These are phyloP conservation scores for Candolleomyces eurysporus DNA, from an alignment of 768 basidiomycete species.

Conservation along the genomic window DNA sequence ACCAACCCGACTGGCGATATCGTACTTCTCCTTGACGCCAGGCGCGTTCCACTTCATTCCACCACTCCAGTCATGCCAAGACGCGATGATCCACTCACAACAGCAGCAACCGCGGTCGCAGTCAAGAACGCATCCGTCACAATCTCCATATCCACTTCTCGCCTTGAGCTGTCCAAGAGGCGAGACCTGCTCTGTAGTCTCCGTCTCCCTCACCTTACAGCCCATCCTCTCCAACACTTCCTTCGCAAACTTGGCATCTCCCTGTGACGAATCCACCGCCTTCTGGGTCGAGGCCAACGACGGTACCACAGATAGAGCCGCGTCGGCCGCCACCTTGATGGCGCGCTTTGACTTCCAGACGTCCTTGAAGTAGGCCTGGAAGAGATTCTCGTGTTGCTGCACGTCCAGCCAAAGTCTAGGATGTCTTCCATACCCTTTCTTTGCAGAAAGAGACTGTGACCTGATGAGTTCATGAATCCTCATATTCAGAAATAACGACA, in stretches of 20 bases:
- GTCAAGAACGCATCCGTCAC: slow-evolving; percentile 99
- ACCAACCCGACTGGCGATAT: slow-evolving; percentile 61
- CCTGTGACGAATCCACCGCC: slow-evolving; percentile 87
- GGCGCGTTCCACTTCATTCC: slow-evolving; percentile 68
- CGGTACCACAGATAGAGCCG: slow-evolving; percentile 83
- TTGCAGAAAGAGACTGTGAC: too few relatives aligned
- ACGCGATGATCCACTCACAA: slow-evolving; percentile 71
- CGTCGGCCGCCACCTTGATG: slow-evolving; percentile 69
- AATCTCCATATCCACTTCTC: slow-evolving; percentile 91
- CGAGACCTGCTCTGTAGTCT: slow-evolving; percentile 92
- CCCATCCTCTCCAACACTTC: slow-evolving; percentile 95
- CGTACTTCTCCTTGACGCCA: slow-evolving; percentile 66
- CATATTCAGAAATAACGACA: slow-evolving; percentile 49
- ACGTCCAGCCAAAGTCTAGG: slow-evolving; percentile 97
- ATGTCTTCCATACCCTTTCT: slow-evolving; percentile 94
- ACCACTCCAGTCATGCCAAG: slow-evolving; percentile 95
- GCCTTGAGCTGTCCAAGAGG: slow-evolving; percentile 78
- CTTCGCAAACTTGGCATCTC: slow-evolving; percentile 95
- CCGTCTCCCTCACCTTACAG: slow-evolving; percentile 74
- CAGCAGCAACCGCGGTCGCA: slow-evolving; percentile 88
- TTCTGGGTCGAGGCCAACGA: slow-evolving; percentile 93
- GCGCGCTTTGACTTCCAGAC: slow-evolving; percentile 90
- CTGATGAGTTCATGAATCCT: slow-evolving; percentile 47
- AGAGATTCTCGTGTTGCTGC: too few relatives aligned
- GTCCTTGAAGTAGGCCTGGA: slow-evolving; percentile 99